Base-by-base conservation (phyloP, 2,329 filamentous ascomycete species). In the Pseudogymnoascus pannorum region DNA sequence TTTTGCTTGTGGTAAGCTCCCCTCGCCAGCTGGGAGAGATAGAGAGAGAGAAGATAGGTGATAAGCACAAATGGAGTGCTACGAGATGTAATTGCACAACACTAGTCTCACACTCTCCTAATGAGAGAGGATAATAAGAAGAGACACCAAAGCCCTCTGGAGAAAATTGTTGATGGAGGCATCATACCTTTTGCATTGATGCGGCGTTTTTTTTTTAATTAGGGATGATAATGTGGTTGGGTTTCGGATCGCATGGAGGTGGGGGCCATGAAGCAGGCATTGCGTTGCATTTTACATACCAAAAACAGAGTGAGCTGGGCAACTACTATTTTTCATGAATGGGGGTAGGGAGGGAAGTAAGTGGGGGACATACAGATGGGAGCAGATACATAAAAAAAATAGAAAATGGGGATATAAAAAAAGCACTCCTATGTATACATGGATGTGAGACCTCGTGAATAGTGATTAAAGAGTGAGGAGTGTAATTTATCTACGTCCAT, bases 381-480 rank as follows among this genome's bases (percentile, higher is more conserved):
- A 8, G 42, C 22, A 51, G 42, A 51, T 51, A 51, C 42, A 29
- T 51, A 51, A 51, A 51, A 51, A 51, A 51, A n/a, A n/a, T 51
- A 29, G 42, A 51, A 51, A 51, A 51, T 29, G 42, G 42, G 22
- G 42, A 11, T 51, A 29, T 51, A 48, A 51, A 51, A 48, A 51
- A 26, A 44, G n/a, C 22, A 42, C 38, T 18, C 38, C 33, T 35
- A 14, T 35, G 36, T 38, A 9, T 26, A 11, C 22, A 16, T 51
- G 42, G 14, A 11, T 29, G 14, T 14, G 42, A 26, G 42, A 51
- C 22, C 22, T 16, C 2, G 22, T 51, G 42, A 16, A 26, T 22
- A 3, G 42, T 48, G 14, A 26, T 16, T 5, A 51, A 48, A 26
- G 42, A 48, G 42, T 24, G 42, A 48, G 42, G 20, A 24, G 42